Evolutionary conservation across 352 stramenopile species (phyloP), one percentile per base, ranked within the genome.

Genomic region (Phytophthora parvispora): DNA sequence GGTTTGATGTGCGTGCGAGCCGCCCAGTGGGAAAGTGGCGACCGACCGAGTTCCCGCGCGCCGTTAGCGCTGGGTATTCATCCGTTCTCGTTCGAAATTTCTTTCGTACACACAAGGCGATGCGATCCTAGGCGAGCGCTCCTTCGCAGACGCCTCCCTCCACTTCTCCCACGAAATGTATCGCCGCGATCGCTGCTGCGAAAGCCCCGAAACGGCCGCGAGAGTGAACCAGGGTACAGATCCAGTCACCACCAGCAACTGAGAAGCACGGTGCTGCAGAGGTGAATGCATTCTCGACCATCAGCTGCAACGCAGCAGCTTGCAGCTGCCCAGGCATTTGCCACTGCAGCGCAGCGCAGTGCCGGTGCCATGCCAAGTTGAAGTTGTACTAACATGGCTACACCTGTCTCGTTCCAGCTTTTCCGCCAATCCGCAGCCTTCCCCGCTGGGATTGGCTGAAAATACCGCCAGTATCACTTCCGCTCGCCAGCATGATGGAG

Each of bases 51-150:
- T 42, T 16, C 34, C 34, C n/a, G 34, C 4, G 15, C 20, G 15
- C 38, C 18, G 20, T 45, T 43, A 18, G 38, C 38, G n/a, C n/a
- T n/a, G 38, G 38, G 38, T 12, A n/a, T 47, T 49, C 42, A 20
- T 16, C 42, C 42, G 42, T 27, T 63, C 28, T 68, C 31, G 22
- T 54, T 67, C 63, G 34, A 66, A 69, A 60, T 75, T 72, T 75
- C 27, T 38, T 59, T 59, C 55, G 53, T 62, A n/a, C 55, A 52
- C 60, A 45, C 42, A 49, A 47, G 24, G 42, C 20, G 20, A 18
- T 4, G 42, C 38, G 38, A 47, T 47, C 38, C 43, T 3, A 25
- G 13, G 10, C 38, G 10, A n/a, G 42, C 42, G 28, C 36, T 69
- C 51, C 48, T 72, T 72, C 64, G 48, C 62, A 45, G 22, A 24